phyloP scores from a whole-genome alignment of 2,329 filamentous ascomycete genomes.

The Fusarium stilboides region DNA sequence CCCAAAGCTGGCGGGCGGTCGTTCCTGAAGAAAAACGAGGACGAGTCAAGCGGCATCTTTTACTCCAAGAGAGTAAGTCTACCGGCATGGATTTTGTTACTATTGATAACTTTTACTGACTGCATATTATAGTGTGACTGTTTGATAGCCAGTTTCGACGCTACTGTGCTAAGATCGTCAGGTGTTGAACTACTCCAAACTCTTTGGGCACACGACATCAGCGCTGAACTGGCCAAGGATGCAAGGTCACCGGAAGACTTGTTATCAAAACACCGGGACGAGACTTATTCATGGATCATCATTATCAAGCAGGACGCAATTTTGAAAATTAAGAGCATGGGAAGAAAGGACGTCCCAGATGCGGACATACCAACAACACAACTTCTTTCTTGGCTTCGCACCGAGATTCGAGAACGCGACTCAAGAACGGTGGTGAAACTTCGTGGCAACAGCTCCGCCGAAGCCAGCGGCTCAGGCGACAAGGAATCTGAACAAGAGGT shows the following conservation, averaged over 20 bases:
- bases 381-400: conserved; percentile 83
- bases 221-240: conserved; percentile 88
- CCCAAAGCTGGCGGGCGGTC: conserved; percentile 68
- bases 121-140: conserved; percentile 78
- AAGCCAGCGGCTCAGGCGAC: conserved; percentile 50
- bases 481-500: conserved; percentile 77
- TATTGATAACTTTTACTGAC: conserved; percentile 1
- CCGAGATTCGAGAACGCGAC: conserved; percentile 86
- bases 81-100: not conserved
- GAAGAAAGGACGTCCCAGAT: conserved; percentile 81
- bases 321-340: conserved; percentile 85
- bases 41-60: conserved; percentile 72
- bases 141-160: conserved; percentile 89
- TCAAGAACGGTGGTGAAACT: conserved; percentile 69
- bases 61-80: conserved; percentile 72
- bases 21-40: conserved; percentile 79
- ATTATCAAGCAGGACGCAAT: conserved; percentile 84
- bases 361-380: conserved; percentile 81
- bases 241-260: conserved; percentile 85
- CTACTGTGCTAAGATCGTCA: conserved; percentile 79
- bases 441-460: conserved; percentile 52
- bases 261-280: conserved; percentile 81
- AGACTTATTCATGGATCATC: conserved; percentile 87
- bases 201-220: conserved; percentile 88
- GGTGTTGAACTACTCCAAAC: conserved; percentile 84